These are phyloP conservation scores for Takakia lepidozioides DNA, from an alignment of 225 moss, liverwort and hornwort species.

Conservation along the genomic window DNA sequence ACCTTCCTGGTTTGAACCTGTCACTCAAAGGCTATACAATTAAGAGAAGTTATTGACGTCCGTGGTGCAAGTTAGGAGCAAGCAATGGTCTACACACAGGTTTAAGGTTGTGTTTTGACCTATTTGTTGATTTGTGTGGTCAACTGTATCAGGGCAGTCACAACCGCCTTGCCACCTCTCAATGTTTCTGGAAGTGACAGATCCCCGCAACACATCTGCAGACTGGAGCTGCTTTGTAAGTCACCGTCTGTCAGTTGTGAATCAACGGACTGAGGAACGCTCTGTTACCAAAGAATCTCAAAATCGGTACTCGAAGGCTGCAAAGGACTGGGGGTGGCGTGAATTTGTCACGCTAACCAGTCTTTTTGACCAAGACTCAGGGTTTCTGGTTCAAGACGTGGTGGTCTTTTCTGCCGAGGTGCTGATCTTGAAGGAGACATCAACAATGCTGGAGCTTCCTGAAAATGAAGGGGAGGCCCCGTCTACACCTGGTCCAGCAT, in stretches of 20 bases:
- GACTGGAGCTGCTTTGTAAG: slow-evolving; percentile 99
- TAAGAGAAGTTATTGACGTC: no score
- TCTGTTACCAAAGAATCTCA: slow-evolving; percentile 99
- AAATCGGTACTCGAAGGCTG: slow-evolving; percentile 98
- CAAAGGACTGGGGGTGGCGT: slow-evolving; percentile 99
- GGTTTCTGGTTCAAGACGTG: slow-evolving; percentile 95
- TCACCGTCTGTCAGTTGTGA: slow-evolving; percentile 95
- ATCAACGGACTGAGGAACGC: slow-evolving; percentile 93
- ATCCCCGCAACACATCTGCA: slow-evolving; percentile 89
- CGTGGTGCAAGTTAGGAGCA: no score
- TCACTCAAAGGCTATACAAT: no score
- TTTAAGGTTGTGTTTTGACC: no score
- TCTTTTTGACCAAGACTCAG: slow-evolving; percentile 97
- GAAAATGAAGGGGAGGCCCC: slow-evolving; percentile 78
- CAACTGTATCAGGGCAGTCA: slow-evolving; percentile 80
- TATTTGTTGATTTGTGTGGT: no score
- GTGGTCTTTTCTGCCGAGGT: slow-evolving; percentile 98
- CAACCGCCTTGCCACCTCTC: slow-evolving; percentile 98
- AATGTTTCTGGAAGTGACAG: slow-evolving; percentile 99
- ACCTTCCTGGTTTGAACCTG: no score
- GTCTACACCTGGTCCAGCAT: slow-evolving; percentile 36
- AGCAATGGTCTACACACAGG: no score
- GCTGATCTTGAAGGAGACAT: slow-evolving; percentile 96
- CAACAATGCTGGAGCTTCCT: slow-evolving; percentile 94
- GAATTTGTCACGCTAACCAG: slow-evolving; percentile 97